These are phyloP conservation scores for Durusdinium trenchii DNA, from an alignment of 73 alveolate genomes.

Conservation along the genomic window DNA sequence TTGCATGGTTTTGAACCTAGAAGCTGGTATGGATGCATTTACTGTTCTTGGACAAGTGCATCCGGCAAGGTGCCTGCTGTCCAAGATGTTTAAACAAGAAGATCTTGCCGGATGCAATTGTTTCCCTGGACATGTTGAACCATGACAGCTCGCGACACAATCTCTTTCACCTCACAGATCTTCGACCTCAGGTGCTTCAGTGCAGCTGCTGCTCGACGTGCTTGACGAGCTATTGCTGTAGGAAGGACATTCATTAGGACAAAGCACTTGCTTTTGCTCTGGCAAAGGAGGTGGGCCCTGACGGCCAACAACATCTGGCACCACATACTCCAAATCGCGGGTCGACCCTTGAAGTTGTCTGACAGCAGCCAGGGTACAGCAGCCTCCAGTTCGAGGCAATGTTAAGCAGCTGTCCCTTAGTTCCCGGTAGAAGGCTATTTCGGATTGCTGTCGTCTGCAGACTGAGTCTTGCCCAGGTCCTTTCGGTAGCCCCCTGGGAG, in stretches of 20 bases:
- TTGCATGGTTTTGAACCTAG: too few species aligned
- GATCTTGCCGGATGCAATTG: too few species aligned
- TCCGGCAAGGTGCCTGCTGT: too few species aligned
- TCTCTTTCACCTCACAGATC: background rate
- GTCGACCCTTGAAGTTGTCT: too few species aligned
- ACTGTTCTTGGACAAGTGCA: too few species aligned
- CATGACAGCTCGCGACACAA: too few species aligned
- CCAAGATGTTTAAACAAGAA: too few species aligned
- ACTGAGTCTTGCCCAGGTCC: background rate
- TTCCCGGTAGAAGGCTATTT: background rate
- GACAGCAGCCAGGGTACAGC: too few species aligned
- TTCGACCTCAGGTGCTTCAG: slow-evolving; percentile 13
- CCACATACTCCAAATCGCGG: background rate
- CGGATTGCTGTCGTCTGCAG: background rate
- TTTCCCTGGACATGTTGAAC: too few species aligned
- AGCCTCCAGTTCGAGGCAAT: background rate
- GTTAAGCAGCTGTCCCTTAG: background rate
- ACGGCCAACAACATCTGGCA: background rate
- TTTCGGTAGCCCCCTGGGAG: slow-evolving; percentile 25
- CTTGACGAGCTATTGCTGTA: background rate
- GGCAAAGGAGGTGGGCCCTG: slow-evolving; percentile 14
- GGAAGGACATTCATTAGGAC: background rate
- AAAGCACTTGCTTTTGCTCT: background rate
- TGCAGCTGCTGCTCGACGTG: slow-evolving; percentile 32
- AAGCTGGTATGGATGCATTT: too few species aligned